phyloP scores from a whole-genome alignment of 2,329 filamentous ascomycete genomes.

The Thermomyces lanuginosus region DNA sequence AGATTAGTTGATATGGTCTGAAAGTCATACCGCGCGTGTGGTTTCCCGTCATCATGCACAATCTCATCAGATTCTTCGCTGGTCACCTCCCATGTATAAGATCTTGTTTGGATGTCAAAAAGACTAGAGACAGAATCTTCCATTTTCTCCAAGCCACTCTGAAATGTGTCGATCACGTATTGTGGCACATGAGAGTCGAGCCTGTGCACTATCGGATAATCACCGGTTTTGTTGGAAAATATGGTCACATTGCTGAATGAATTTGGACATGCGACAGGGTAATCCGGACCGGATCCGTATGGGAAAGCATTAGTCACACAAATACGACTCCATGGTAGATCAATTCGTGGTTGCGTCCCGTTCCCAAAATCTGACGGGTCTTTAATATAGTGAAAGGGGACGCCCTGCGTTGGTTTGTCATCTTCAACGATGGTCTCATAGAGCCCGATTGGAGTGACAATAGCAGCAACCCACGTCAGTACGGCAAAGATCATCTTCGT shows the following conservation, averaged over 20 bases:
- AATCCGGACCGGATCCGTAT: slow-evolving; percentile 8
- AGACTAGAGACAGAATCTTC: slow-evolving; percentile 24
- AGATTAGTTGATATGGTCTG: slow-evolving; percentile 17
- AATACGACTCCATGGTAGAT: slow-evolving; percentile 17
- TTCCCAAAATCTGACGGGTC: slow-evolving; percentile 15
- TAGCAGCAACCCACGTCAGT: slow-evolving; percentile 26
- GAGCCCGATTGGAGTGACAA: slow-evolving; percentile 33
- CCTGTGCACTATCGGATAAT: slow-evolving; percentile 7
- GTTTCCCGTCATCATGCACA: slow-evolving; percentile 16
- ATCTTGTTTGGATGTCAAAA: slow-evolving; percentile 28
- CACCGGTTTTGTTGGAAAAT: slow-evolving; percentile 3
- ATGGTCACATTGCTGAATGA: slow-evolving; percentile 8
- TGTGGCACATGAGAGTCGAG: slow-evolving; percentile 21
- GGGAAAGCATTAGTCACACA: too few relatives aligned
- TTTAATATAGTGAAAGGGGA: slow-evolving; percentile 23
- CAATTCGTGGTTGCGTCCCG: slow-evolving; percentile 23
- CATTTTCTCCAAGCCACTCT: slow-evolving; percentile 19
- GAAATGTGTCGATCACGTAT: slow-evolving; percentile 20
- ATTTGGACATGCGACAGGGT: slow-evolving; percentile 11
- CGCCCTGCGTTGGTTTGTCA: slow-evolving; percentile 5
- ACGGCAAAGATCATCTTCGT: not conserved
- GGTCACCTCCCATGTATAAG: slow-evolving; percentile 7
- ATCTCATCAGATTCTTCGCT: slow-evolving; percentile 7
- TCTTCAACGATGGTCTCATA: slow-evolving; percentile 21
- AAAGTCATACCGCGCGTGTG: slow-evolving; percentile 16